phyloP scores from a whole-genome alignment of 2,329 filamentous ascomycete genomes.

The Talaromyces albobiverticillius region DNA sequence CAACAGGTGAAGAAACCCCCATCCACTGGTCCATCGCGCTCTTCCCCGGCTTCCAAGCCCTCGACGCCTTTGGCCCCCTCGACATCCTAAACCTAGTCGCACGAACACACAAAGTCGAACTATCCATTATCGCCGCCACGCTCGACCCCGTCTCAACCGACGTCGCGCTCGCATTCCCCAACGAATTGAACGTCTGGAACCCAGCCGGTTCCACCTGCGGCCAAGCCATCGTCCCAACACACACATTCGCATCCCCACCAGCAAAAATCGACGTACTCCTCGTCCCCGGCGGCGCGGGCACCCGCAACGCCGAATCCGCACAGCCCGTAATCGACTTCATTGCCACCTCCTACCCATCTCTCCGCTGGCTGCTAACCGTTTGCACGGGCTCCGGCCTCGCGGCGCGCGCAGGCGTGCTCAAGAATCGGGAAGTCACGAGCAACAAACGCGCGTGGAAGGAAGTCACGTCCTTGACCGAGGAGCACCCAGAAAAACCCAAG shows the following conservation, averaged over 20 bases:
- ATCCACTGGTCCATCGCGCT: conserved; percentile 10
- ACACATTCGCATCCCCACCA: conserved; percentile 54
- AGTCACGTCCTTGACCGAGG: conserved; percentile 47
- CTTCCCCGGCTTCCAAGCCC: conserved; percentile 15
- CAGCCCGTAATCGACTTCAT: conserved; percentile 47
- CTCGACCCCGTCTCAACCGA: conserved; percentile 13
- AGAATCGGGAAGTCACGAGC: conserved; percentile 61
- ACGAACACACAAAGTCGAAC: conserved; percentile 7
- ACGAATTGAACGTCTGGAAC: conserved; percentile 11
- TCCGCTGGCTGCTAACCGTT: conserved; percentile 61
- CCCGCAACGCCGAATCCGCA: conserved; percentile 26
- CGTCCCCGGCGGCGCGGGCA: conserved; percentile 62
- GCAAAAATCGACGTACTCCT: conserved; percentile 59
- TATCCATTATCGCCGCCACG: conserved; percentile 12
- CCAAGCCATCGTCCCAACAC: conserved; percentile 47
- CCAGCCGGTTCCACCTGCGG: conserved; percentile 16
- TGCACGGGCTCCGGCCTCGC: conserved; percentile 64
- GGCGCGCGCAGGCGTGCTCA: conserved; percentile 58
- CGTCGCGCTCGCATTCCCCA: conserved; percentile 4
- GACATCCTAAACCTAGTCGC: conserved; percentile 12
- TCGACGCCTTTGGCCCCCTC: conserved; percentile 12
- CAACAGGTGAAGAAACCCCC: conserved; percentile 10
- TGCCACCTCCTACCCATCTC: conserved; percentile 40
- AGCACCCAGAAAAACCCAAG: no score
- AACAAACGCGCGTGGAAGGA: conserved; percentile 60